A percentile compares a stretch with the other conserved stretches of the same genome.
phyloP scores from a whole-genome alignment of 2,329 filamentous ascomycete genomes.

The Trichophyton equinum region DNA sequence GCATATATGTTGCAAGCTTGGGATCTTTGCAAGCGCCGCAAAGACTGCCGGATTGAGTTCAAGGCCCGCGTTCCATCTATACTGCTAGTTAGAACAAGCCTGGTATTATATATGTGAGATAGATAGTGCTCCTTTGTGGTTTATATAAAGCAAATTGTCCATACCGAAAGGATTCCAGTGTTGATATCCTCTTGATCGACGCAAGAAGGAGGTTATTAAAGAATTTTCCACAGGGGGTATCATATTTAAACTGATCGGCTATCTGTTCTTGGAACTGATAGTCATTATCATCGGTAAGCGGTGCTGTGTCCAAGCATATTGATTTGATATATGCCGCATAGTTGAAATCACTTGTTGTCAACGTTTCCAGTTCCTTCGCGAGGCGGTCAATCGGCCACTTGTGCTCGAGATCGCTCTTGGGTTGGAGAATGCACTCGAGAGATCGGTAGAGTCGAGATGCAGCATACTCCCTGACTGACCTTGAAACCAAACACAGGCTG shows the following conservation, averaged over 20 bases:
- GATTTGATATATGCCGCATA: conserved; percentile 48
- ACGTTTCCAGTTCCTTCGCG: conserved; percentile 47
- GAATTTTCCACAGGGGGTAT: conserved; percentile 49
- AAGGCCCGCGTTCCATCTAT: conserved; percentile 52
- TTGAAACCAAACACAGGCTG: conserved; percentile 47
- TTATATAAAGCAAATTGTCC: conserved; percentile 13
- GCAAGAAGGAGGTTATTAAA: conserved; percentile 49
- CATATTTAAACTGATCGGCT: conserved; percentile 45
- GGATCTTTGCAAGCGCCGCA: conserved; percentile 43
- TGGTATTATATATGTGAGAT: too few species aligned
- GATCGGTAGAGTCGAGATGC: conserved; percentile 47
- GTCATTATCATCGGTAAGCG: conserved; percentile 38
- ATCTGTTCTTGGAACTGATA: conserved; percentile 28
- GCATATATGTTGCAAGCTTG: conserved; percentile 42
- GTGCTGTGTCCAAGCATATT: conserved; percentile 45
- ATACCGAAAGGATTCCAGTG: conserved; percentile 46
- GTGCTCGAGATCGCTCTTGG: conserved; percentile 37
- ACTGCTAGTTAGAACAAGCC: not conserved
- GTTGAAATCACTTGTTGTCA: conserved; percentile 51
- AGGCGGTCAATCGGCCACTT: conserved; percentile 46
- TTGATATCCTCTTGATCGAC: conserved; percentile 43
- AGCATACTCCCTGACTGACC: conserved; percentile 45
- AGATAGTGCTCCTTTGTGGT: not conserved
- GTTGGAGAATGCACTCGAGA: conserved; percentile 44
- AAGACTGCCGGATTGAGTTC: conserved; percentile 50